Evolutionary conservation across 208 protist genomes (phyloP).

Genomic region (Porcisia deanei): DNA sequence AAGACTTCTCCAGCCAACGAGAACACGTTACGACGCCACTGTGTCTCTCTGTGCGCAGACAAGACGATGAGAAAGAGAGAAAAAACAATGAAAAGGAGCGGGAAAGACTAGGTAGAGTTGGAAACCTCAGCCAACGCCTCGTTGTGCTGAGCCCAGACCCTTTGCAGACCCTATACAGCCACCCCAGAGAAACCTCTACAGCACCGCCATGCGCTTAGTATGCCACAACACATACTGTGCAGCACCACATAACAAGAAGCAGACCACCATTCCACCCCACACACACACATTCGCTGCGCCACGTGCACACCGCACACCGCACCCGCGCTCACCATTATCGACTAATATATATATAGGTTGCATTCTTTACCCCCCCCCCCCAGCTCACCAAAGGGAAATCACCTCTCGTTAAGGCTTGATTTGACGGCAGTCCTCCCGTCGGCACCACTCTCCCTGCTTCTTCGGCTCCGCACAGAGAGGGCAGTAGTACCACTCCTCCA

Average conservation of each 20-base stretch:
- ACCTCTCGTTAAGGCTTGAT: constrained; percentile 77
- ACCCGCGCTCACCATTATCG: not conserved
- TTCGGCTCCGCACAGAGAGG: constrained; percentile 92
- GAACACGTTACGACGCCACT: too few relatives aligned
- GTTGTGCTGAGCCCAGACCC: not conserved
- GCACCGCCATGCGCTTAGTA: not conserved
- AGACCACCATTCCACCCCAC: not conserved
- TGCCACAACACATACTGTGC: not conserved
- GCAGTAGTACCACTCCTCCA: constrained; percentile 93
- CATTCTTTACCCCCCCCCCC: too few relatives aligned
- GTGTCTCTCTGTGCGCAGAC: too few relatives aligned
- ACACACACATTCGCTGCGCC: too few relatives aligned
- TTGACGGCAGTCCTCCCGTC: constrained; percentile 88
- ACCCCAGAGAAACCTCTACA: not conserved
- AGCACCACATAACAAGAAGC: not conserved
- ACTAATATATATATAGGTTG: too few relatives aligned
- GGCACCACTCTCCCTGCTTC: constrained; percentile 89
- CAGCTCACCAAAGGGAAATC: not conserved
- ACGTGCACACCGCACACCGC: not conserved
- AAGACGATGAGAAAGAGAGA: not conserved
- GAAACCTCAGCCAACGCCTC: not conserved
- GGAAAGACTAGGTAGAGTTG: not conserved
- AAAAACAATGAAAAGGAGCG: not conserved
- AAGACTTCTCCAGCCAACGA: too few relatives aligned
- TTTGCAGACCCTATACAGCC: not conserved